These are phyloP conservation scores for Colletotrichum viniferum DNA, from an alignment of 2,329 filamentous ascomycete genomes.

Conservation along the genomic window DNA sequence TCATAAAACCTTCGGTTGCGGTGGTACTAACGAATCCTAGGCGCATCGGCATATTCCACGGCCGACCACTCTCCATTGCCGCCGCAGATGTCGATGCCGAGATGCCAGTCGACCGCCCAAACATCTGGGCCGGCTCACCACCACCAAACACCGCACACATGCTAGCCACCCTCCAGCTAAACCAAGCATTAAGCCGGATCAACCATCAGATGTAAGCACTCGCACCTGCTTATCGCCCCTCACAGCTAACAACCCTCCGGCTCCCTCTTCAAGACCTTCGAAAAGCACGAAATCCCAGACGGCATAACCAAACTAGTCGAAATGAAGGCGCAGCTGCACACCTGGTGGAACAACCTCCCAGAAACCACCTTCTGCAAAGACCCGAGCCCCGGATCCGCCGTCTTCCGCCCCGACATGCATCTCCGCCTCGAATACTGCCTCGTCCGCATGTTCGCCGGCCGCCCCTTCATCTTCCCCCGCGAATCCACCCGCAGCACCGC, in stretches of 20 bases:
- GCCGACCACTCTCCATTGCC: conserved; percentile 57
- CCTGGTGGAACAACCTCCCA: conserved; percentile 42
- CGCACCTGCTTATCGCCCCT: fast-evolving
- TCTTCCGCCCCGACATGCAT: conserved; percentile 54
- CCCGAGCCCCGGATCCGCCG: conserved; percentile 40
- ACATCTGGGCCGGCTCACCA: conserved; percentile 43
- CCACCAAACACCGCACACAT: conserved; percentile 50
- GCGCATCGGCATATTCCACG: conserved; percentile 60
- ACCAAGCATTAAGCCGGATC: conserved; percentile 38
- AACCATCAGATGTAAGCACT: conserved; percentile 41
- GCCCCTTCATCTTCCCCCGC: conserved; percentile 54
- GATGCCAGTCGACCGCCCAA: conserved; percentile 50
- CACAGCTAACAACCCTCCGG: conserved; percentile 24
- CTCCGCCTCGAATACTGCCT: conserved; percentile 57
- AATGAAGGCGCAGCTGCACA: conserved; percentile 39
- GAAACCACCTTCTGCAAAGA: conserved; percentile 38
- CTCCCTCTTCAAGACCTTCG: conserved; percentile 36
- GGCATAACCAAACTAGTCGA: conserved; percentile 37
- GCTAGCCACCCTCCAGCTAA: conserved; percentile 45
- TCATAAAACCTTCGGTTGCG: too few relatives aligned
- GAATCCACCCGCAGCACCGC: conserved; percentile 30
- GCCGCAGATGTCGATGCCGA: conserved; percentile 58
- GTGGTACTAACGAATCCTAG: conserved; percentile 32
- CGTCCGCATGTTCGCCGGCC: conserved; percentile 57
- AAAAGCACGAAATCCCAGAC: conserved; percentile 35